Conservation (phyloP, 2,329 filamentous ascomycete species). For the Mariannaea elegans region DNA sequence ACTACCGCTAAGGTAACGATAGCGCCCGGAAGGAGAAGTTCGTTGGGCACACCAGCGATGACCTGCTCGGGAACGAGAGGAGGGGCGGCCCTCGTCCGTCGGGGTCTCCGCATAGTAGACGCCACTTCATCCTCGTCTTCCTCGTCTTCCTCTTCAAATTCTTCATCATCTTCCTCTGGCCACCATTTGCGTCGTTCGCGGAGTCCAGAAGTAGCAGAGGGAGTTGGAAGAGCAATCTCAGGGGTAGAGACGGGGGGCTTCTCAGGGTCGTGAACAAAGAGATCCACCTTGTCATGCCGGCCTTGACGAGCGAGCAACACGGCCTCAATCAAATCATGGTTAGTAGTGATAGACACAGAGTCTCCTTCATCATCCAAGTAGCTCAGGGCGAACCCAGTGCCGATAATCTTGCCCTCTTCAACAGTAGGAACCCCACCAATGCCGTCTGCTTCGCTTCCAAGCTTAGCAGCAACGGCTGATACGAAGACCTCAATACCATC, state of each 20-base stretch:
- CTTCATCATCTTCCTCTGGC: conserved; percentile 63
- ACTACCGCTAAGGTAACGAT: conserved; percentile 95
- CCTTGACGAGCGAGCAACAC: conserved; percentile 82
- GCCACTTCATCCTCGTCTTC: conserved; percentile 64
- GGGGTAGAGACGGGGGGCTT: conserved; percentile 80
- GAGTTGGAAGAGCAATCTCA: conserved; percentile 55
- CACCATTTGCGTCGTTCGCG: conserved; percentile 67
- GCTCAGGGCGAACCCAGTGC: conserved; percentile 87
- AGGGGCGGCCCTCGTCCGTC: conserved; percentile 53
- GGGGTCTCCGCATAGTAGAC: conserved; percentile 56
- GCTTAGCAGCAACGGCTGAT: conserved; percentile 79
- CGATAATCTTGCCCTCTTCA: conserved; percentile 80
- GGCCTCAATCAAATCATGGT: conserved; percentile 91
- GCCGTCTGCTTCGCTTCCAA: conserved; percentile 82
- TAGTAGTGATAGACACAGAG: conserved; percentile 94
- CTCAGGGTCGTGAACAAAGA: conserved; percentile 94
- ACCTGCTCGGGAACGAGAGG: conserved; percentile 72
- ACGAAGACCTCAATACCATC: conserved; percentile 85
- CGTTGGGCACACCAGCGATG: conserved; percentile 92
- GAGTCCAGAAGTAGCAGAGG: conserved; percentile 57
- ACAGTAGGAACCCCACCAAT: conserved; percentile 84
- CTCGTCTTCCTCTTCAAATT: conserved; percentile 61
- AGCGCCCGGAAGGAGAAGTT: conserved; percentile 89
- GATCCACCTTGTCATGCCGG: conserved; percentile 89
- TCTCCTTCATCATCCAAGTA: conserved; percentile 98